These are phyloP conservation scores for Cystobasidium sp. DNA, from an alignment of 1,284 basidiomycete genomes.

Conservation along the genomic window DNA sequence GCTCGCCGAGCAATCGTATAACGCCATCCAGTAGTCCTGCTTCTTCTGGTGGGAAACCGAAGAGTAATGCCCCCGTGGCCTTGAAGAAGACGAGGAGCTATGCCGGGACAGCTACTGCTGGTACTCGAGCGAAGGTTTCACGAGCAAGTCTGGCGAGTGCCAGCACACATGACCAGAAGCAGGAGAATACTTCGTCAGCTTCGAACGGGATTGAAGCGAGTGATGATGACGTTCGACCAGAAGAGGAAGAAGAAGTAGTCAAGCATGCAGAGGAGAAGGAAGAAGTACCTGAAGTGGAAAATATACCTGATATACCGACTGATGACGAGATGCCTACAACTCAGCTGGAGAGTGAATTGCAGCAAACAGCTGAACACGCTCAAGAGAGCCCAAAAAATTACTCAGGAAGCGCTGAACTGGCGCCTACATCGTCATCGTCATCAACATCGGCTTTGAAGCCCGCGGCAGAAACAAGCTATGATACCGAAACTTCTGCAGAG, in stretches of 20 bases:
- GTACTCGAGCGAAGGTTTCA: neutral
- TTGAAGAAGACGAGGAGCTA: neutral
- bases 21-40: no score
- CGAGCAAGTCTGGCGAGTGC: slow-evolving; percentile 8
- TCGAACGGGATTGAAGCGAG: neutral
- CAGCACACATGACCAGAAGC: neutral
- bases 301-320: slow-evolving; percentile 1
- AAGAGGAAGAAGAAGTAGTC: neutral
- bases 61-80: neutral
- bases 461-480: neutral
- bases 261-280: neutral
- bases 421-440: slow-evolving; percentile 11
- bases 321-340: neutral
- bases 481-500: neutral
- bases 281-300: neutral
- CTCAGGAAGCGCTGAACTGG: neutral
- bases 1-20: neutral
- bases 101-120: neutral
- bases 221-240: neutral
- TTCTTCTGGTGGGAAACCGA: neutral
- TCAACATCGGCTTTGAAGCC: neutral
- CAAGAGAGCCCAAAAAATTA: neutral
- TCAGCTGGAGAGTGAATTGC: neutral
- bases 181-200: no score
- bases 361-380: neutral